Conservation (phyloP, 2,329 filamentous ascomycete genomes). For the Pseudogymnoascus sp. region DNA sequence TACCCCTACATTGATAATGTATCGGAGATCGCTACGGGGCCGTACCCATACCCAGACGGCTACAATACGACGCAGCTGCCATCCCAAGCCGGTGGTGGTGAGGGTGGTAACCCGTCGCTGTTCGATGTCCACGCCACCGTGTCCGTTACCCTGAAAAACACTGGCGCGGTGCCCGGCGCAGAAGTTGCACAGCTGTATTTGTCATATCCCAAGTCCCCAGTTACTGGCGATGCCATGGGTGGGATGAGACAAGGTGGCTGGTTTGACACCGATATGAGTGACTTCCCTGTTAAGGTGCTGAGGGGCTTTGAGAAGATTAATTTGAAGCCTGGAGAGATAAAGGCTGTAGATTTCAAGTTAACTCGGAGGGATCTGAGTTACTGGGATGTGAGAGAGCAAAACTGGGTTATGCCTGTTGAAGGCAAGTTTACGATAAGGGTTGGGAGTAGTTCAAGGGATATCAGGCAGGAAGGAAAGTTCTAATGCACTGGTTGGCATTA, state of each 20-base stretch:
- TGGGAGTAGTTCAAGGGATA: slow-evolving; percentile 33
- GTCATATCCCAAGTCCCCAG: slow-evolving; percentile 35
- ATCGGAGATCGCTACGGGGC: slow-evolving; percentile 33
- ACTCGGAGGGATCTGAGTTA: slow-evolving; percentile 64
- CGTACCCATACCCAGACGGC: slow-evolving; percentile 35
- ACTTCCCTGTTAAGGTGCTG: slow-evolving; percentile 62
- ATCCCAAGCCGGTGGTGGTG: slow-evolving; percentile 56
- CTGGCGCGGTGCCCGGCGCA: slow-evolving; percentile 42
- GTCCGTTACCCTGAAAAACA: slow-evolving; percentile 50
- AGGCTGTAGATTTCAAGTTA: slow-evolving; percentile 48
- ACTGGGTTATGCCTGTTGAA: slow-evolving; percentile 57
- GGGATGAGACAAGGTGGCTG: slow-evolving; percentile 40
- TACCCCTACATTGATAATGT: slow-evolving; percentile 49
- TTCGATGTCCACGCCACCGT: slow-evolving; percentile 50
- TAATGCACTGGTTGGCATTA: slow-evolving; percentile 12
- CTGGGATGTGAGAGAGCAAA: slow-evolving; percentile 59
- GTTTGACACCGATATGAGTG: slow-evolving; percentile 16
- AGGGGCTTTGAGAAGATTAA: slow-evolving; percentile 65
- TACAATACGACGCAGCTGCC: slow-evolving; percentile 40
- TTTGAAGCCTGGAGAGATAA: slow-evolving; percentile 46
- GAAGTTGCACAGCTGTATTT: slow-evolving; percentile 53
- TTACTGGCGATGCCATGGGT: slow-evolving; percentile 57
- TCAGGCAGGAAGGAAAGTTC: slow-evolving; percentile 25
- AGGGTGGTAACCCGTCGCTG: slow-evolving; percentile 49
- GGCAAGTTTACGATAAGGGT: slow-evolving; percentile 36